Base-by-base conservation (phyloP, 768 basidiomycete species). In the Tylopilus intermedius region DNA sequence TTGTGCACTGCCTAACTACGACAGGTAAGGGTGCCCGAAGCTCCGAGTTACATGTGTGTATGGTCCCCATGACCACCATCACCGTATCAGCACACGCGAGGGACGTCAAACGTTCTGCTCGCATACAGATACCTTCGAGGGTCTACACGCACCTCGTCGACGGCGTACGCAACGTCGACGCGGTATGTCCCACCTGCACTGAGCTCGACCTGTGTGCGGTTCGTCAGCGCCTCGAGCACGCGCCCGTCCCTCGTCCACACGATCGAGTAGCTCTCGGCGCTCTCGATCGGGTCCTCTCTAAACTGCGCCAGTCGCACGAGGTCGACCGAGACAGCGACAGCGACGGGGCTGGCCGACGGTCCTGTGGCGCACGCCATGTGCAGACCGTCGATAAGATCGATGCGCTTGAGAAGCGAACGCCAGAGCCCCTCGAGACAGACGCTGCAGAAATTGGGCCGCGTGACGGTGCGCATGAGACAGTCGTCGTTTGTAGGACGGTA, bases 401-500 rank as follows among this genome's bases (percentile, higher is more conserved):
- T 69, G 33, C 77, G 77, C 40, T 68, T 66, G 8, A 89, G 74
- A 21, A 89, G 79, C 15, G 80, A 74, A 44, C 80, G 68, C 88
- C 89, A 90, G 30, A 90, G 79, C 5, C 79, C 86, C 57, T 90
- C 89, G 13, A 79, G 60, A 62, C 89, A 91, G 47, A 80, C 82
- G 57, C 74, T 80, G 74, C 89, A 90, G 64, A 90, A 86, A 62
- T 85, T 79, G 50, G 86, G 82, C 0, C 78, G 75, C 27, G 78
- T 81, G 39, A 88, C 83, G 49, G 72, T 71, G 39, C 89, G 86
- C 89, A 91, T 90, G 44, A 90, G 79, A 63, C 89, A 90, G 65
- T 83, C 85, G 54, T 88, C 83, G 57, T 89, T 88, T 2, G 88
- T 90, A 4, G 89, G 89, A n/a, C 89, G 79, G 67, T 86, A 90